These are phyloP conservation scores for Parietaria judaica DNA, from an alignment of 306 rosid genomes.

Conservation along the genomic window DNA sequence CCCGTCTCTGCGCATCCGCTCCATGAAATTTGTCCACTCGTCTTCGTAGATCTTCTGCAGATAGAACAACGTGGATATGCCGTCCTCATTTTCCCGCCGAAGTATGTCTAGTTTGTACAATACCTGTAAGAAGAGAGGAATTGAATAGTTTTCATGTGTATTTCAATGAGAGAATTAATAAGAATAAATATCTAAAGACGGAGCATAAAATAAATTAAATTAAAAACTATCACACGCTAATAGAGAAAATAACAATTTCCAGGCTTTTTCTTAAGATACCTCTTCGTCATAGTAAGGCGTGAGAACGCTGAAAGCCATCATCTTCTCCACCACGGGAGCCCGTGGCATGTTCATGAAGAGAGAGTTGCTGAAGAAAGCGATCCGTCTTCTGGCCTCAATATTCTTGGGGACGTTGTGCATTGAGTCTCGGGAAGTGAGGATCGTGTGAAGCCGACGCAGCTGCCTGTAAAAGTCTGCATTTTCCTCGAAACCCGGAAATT, in stretches of 20 bases:
- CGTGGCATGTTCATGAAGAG: conserved; percentile 97
- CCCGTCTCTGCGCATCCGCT: conserved; percentile 77
- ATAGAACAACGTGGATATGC: conserved; percentile 74
- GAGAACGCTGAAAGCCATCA: conserved; percentile 83
- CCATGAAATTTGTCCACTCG: conserved; percentile 87
- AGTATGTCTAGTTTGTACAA: conserved; percentile 51
- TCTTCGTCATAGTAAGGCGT: conserved; percentile 95
- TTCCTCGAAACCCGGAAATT: conserved; percentile 54
- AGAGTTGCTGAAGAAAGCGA: conserved; percentile 90
- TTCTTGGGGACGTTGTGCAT: conserved; percentile 79
- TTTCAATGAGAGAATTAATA: too few relatives aligned
- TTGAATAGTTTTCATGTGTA: too few relatives aligned
- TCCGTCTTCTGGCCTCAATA: conserved; percentile 71
- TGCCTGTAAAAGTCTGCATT: conserved; percentile 39
- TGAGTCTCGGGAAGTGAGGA: conserved; percentile 77
- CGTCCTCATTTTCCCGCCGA: conserved; percentile 78
- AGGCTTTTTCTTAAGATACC: conserved; percentile 16
- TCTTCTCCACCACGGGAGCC: conserved; percentile 76
- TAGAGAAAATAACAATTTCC: too few relatives aligned
- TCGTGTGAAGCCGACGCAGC: conserved; percentile 65
- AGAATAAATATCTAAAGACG: too few relatives aligned
- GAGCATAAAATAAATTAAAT: too few relatives aligned
- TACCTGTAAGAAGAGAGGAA: neutral
- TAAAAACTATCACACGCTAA: too few relatives aligned
- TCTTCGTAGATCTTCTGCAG: conserved; percentile 85